phyloP scores from a whole-genome alignment of 768 basidiomycete species.

The Boletus subparvulus region DNA sequence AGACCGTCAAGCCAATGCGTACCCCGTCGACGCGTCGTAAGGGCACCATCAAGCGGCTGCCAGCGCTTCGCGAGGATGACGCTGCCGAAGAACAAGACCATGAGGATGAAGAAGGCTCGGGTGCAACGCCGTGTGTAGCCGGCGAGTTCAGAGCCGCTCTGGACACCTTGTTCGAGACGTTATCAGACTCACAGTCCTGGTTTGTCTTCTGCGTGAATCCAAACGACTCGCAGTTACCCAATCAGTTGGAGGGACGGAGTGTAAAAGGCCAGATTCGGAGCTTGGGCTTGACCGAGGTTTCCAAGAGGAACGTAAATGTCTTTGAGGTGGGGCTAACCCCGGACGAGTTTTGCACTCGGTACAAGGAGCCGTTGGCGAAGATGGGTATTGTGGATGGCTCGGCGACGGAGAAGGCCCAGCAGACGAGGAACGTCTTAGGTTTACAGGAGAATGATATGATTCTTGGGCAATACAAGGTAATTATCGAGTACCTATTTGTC shows the following conservation, averaged over 20 bases:
- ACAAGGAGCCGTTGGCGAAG: conserved; percentile 61
- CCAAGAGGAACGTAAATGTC: conserved; percentile 59
- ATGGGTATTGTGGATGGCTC: conserved; percentile 55
- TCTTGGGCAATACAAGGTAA: conserved; percentile 80
- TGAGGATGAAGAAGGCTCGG: conserved; percentile 41
- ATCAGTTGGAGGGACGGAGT: conserved; percentile 88
- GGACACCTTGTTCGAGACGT: conserved; percentile 81
- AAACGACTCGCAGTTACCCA: conserved; percentile 92
- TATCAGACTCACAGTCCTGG: conserved; percentile 90
- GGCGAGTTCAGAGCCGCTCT: conserved; percentile 86
- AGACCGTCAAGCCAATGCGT: conserved; percentile 91
- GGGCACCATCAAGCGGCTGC: conserved; percentile 59
- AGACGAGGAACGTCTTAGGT: conserved; percentile 54
- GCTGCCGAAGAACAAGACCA: conserved; percentile 48
- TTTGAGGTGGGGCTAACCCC: conserved; percentile 87
- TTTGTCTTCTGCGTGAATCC: conserved; percentile 91
- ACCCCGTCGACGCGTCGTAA: conserved; percentile 88
- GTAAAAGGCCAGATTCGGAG: conserved; percentile 91
- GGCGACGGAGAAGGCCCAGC: conserved; percentile 58
- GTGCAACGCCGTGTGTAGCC: conserved; percentile 66
- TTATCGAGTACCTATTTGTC: background rate
- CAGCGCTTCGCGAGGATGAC: conserved; percentile 33
- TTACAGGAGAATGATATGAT: conserved; percentile 73
- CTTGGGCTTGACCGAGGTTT: conserved; percentile 75
- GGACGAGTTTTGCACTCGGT: conserved; percentile 83